phyloP scores from a whole-genome alignment of 2,329 filamentous ascomycete species.

The Eutypella sp. region DNA sequence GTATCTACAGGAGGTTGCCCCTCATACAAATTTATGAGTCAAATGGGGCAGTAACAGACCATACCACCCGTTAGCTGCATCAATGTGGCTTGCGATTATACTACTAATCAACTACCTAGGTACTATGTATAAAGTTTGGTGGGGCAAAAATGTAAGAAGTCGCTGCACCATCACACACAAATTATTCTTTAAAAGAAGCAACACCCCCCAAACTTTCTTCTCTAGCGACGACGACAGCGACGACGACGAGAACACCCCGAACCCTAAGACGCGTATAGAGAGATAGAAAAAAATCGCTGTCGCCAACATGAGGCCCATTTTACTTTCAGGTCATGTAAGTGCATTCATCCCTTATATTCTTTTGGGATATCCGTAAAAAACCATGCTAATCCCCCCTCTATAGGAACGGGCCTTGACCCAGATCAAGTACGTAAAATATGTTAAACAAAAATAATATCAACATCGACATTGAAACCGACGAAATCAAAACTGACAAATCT shows the following conservation, averaged over 20 bases:
- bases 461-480: conserved; percentile 1
- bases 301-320: conserved; percentile 87
- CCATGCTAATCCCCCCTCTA: conserved; percentile 2
- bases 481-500: conserved; percentile 4
- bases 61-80: neutral
- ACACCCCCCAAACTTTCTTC: neutral
- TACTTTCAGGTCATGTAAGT: conserved; percentile 82
- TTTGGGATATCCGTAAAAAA: neutral
- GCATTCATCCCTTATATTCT: neutral
- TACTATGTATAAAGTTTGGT: neutral
- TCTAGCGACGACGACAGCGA: no score
- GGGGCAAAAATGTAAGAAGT: neutral
- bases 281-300: conserved; percentile 15
- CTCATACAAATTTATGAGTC: no score
- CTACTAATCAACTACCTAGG: no score
- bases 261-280: no score
- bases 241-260: conserved; percentile 7
- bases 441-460: conserved; percentile 5
- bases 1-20: no score
- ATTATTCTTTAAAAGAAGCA: conserved; percentile 1
- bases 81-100: neutral
- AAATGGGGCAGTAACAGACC: no score
- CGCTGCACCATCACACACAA: neutral
- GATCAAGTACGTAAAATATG: conserved; percentile 61
- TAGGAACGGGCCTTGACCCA: conserved; percentile 91